phyloP scores from a whole-genome alignment of 805 yeast species.

The Candida orba region DNA sequence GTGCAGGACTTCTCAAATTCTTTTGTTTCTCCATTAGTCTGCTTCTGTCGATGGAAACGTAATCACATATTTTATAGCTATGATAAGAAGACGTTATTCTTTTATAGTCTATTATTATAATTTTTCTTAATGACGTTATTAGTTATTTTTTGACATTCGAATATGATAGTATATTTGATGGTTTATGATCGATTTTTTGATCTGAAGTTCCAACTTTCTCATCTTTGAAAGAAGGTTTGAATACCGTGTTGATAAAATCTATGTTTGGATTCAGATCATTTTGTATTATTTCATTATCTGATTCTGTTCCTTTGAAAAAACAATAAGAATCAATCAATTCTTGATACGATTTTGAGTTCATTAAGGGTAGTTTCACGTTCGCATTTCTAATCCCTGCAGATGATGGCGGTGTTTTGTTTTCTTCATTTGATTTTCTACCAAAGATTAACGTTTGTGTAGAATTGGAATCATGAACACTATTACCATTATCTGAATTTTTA shows the following conservation, averaged over 20 bases:
- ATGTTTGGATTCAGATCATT: conserved; percentile 2
- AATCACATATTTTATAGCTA: too few relatives aligned
- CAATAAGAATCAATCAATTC: conserved; percentile 55
- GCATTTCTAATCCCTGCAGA: neutral
- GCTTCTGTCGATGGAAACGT: too few relatives aligned
- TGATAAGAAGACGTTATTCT: too few relatives aligned
- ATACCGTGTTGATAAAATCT: conserved; percentile 1
- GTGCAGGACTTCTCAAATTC: too few relatives aligned
- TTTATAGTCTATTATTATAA: neutral
- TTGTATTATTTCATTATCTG: neutral
- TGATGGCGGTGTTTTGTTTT: neutral
- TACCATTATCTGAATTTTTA: neutral
- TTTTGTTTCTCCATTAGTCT: too few relatives aligned
- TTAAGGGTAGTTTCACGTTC: conserved; percentile 19
- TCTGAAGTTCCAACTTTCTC: neutral
- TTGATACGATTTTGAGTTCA: conserved; percentile 47
- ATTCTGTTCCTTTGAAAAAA: conserved; percentile 36
- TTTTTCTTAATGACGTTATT: neutral
- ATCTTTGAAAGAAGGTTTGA: neutral
- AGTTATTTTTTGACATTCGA: neutral
- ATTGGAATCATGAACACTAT: neutral
- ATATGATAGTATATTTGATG: neutral
- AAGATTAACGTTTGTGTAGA: neutral
- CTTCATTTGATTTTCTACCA: neutral
- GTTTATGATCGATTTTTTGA: neutral